Conservation (phyloP, 768 basidiomycete species). For the Phylloporus sp. region DNA sequence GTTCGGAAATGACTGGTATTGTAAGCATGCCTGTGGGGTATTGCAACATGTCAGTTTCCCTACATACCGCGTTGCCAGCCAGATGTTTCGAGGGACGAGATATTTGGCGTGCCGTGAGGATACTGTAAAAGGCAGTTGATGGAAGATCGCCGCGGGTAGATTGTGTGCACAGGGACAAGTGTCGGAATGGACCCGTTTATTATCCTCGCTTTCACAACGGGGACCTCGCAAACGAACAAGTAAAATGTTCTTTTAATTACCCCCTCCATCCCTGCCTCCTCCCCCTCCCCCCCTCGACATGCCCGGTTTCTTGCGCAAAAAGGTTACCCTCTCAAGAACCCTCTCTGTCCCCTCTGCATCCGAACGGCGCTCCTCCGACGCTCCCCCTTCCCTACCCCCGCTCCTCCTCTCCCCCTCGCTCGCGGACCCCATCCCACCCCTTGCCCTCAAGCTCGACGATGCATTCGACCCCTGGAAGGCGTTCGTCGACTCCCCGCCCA, state of each 20-base stretch:
- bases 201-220: slow-evolving; percentile 1
- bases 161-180: slow-evolving; percentile 4
- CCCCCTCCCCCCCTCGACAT: slow-evolving; percentile 25
- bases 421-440: slow-evolving; percentile 1
- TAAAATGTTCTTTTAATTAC: slow-evolving; percentile 12
- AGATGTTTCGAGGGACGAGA: slow-evolving; percentile 8
- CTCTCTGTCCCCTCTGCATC: background rate
- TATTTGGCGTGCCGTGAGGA: slow-evolving; percentile 1
- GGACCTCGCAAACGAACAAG: slow-evolving; percentile 1
- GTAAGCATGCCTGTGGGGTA: background rate
- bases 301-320: slow-evolving; percentile 56
- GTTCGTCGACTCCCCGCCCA: slow-evolving; percentile 6
- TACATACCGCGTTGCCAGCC: background rate
- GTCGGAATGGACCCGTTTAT: slow-evolving; percentile 3
- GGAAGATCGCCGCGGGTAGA: slow-evolving; percentile 19
- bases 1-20: slow-evolving; percentile 13
- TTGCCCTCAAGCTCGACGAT: slow-evolving; percentile 2
- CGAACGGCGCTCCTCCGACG: slow-evolving; percentile 8
- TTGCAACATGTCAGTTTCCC: background rate
- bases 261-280: background rate
- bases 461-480: slow-evolving; percentile 26
- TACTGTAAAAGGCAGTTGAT: slow-evolving; percentile 15
- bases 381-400: slow-evolving; percentile 34
- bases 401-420: slow-evolving; percentile 38
- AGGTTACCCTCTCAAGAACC: slow-evolving; percentile 27